Percentiles rank a stretch among this genome's conserved stretches.
Conservation (phyloP, 495 filamentous ascomycete species). For the Xylaria flabelliformis region DNA sequence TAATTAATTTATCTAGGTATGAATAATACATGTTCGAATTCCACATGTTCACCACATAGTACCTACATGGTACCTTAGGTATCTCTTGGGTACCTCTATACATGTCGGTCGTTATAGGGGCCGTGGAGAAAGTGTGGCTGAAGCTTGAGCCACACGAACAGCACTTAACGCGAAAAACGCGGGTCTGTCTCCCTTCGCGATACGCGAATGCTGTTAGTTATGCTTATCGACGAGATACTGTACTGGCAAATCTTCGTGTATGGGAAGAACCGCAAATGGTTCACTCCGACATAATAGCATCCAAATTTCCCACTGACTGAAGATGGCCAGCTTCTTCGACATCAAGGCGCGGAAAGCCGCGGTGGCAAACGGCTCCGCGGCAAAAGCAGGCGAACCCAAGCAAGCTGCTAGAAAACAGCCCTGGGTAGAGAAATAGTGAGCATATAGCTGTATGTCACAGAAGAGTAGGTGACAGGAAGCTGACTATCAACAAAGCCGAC, state of each 20-base stretch:
- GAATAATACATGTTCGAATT: background rate
- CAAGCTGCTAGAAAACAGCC: conserved; percentile 75
- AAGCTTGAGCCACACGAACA: conserved; percentile 20
- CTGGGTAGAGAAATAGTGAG: conserved; percentile 99
- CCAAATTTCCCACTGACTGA: background rate
- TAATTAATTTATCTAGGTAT: background rate
- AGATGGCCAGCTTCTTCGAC: conserved; percentile 89
- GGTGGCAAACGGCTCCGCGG: conserved; percentile 61
- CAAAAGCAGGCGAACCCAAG: conserved; percentile 60
- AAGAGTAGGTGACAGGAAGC: conserved; percentile 1
- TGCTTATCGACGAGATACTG: too few relatives aligned
- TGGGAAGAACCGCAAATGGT: background rate
- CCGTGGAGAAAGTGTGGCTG: conserved; percentile 10
- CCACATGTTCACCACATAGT: background rate
- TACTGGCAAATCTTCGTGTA: background rate
- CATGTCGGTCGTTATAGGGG: too few relatives aligned
- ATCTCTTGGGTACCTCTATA: too few relatives aligned
- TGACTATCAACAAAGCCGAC: conserved; percentile 67
- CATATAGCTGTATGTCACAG: background rate
- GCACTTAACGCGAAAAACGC: conserved; percentile 28
- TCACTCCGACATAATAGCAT: background rate
- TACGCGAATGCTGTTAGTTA: background rate
- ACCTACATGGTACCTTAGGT: too few relatives aligned
- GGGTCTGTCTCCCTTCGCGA: background rate
- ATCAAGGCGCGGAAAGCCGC: conserved; percentile 90